Conservation (phyloP, 1,284 basidiomycete species). For the Leccinum angustisporum region DNA sequence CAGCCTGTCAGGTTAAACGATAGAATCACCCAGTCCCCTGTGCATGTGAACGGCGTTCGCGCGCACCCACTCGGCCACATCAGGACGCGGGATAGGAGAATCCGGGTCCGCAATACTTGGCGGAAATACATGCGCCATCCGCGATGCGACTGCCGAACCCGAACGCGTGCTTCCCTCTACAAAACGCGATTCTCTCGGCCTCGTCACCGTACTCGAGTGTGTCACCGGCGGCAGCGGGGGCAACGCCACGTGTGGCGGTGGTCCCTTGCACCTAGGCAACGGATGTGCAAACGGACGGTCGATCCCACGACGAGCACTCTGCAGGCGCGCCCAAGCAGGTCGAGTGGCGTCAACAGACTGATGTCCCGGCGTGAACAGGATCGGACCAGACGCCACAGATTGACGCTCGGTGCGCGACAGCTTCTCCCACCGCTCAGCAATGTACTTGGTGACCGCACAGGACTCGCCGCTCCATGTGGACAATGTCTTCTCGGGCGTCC, state of each 20-base stretch:
- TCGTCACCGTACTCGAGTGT: constrained; percentile 6
- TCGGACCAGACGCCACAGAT: constrained; percentile 13
- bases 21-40: constrained; percentile 7
- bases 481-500: constrained; percentile 6
- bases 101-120: constrained; percentile 47
- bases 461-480: constrained; percentile 14
- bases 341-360: constrained; percentile 23
- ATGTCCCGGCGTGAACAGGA: constrained; percentile 21
- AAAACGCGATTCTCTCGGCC: constrained; percentile 3
- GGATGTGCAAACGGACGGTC: constrained; percentile 41
- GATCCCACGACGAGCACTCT: constrained; percentile 49
- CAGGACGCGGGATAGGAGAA: constrained; percentile 52
- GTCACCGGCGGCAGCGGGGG: constrained; percentile 21
- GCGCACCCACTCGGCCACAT: constrained; percentile 54
- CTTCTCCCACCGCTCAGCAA: constrained; percentile 34
- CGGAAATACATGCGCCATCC: constrained; percentile 37
- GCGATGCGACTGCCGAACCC: constrained; percentile 5
- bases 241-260: constrained; percentile 1
- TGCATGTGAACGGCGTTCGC: constrained; percentile 39
- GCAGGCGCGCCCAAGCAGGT: constrained; percentile 48
- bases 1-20: constrained; percentile 8
- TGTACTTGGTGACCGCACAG: constrained; percentile 30
- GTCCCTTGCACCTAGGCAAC: constrained; percentile 9
- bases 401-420: constrained; percentile 22
- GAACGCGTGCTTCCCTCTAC: background rate